Conservation (phyloP, 192 early-diverging fungal genomes). For the Chytriomyces sp. region DNA sequence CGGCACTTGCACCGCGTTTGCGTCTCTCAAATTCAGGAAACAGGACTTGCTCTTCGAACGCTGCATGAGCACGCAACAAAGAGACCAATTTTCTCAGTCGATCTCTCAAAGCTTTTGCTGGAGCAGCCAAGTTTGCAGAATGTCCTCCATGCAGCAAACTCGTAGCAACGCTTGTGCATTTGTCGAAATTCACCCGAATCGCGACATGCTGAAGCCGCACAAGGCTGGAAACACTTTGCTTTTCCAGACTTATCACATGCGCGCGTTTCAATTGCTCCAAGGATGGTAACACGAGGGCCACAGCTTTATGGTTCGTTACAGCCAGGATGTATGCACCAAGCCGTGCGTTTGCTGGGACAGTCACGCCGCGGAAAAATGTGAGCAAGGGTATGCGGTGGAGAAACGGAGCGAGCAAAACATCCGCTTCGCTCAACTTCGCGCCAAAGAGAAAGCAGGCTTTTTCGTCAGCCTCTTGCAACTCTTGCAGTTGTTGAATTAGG, state of each 20-base stretch:
- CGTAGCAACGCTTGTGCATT: not conserved
- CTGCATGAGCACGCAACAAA: conserved; percentile 6
- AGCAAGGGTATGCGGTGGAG: conserved; percentile 24
- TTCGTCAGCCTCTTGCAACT: conserved; percentile 2
- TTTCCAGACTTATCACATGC: conserved; percentile 22
- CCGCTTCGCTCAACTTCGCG: not conserved
- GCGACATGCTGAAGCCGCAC: conserved; percentile 34
- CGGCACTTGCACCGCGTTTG: conserved; percentile 14
- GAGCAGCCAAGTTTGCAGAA: not conserved
- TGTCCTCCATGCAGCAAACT: not conserved
- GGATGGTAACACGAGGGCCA: not conserved
- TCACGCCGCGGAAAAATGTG: conserved; percentile 31
- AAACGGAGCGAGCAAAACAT: conserved; percentile 28
- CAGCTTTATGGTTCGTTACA: not conserved
- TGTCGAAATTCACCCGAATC: conserved; percentile 24
- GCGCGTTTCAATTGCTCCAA: not conserved
- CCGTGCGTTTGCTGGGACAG: not conserved
- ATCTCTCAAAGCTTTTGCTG: not conserved
- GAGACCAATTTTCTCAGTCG: not conserved
- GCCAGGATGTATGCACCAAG: not conserved
- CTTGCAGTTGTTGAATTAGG: not conserved
- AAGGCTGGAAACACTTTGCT: conserved; percentile 3
- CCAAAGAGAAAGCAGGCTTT: conserved; percentile 19
- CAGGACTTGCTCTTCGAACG: conserved; percentile 31
- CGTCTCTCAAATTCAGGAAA: conserved; percentile 33